Conservation (phyloP, 495 filamentous ascomycete species). For the Sordaria brevicollis region DNA sequence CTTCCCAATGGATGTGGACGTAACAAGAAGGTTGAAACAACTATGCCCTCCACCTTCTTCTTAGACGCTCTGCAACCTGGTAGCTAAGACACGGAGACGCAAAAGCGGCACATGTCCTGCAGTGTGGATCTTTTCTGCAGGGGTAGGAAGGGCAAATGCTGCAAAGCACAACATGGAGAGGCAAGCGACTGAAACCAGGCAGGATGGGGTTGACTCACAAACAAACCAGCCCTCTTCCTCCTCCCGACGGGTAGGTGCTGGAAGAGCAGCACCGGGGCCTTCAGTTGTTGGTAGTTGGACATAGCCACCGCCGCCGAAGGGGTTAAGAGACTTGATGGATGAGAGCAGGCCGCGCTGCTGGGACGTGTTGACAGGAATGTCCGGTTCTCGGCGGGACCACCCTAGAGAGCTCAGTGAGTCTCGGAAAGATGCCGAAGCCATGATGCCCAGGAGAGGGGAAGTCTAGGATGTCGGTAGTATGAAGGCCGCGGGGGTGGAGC, state of each 20-base stretch:
- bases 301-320: slow-evolving; percentile 82
- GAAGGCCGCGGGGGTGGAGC: neutral
- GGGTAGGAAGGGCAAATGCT: slow-evolving; percentile 17
- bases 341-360: slow-evolving; percentile 65
- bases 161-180: slow-evolving; percentile 16
- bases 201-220: slow-evolving; percentile 56
- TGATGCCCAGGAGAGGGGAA: slow-evolving; percentile 28
- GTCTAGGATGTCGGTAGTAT: neutral
- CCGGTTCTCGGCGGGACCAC: slow-evolving; percentile 80
- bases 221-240: slow-evolving; percentile 96
- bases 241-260: slow-evolving; percentile 73
- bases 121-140: slow-evolving; percentile 12
- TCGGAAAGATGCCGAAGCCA: slow-evolving; percentile 86
- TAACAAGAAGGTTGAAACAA: slow-evolving; percentile 1
- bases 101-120: slow-evolving; percentile 28
- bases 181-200: slow-evolving; percentile 3
- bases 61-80: neutral
- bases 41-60: slow-evolving; percentile 1
- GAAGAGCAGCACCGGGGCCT: slow-evolving; percentile 72
- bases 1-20: neutral
- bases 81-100: slow-evolving; percentile 28
- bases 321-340: slow-evolving; percentile 76
- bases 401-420: slow-evolving; percentile 91
- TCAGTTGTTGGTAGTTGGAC: slow-evolving; percentile 83
- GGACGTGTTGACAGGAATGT: slow-evolving; percentile 67